These are phyloP conservation scores for Penicillium samsonianum DNA, from an alignment of 495 filamentous ascomycete species.

Conservation along the genomic window DNA sequence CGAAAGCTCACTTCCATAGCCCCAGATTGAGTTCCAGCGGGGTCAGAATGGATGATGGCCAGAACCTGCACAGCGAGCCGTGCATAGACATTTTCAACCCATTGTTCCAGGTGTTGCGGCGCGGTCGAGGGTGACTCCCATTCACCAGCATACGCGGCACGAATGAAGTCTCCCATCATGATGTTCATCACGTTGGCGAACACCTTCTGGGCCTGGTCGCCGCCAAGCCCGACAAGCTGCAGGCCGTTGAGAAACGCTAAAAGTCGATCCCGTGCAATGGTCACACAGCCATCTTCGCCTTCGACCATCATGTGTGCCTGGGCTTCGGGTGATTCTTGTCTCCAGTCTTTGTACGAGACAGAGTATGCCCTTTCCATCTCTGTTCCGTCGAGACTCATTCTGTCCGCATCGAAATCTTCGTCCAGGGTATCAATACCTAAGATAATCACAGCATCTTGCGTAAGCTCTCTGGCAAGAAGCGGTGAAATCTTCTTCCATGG, in stretches of 20 bases:
- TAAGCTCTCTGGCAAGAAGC: slow-evolving; percentile 55
- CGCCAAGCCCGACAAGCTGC: slow-evolving; percentile 71
- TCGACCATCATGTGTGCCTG: slow-evolving; percentile 41
- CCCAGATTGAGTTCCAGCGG: slow-evolving; percentile 23
- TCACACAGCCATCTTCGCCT: slow-evolving; percentile 36
- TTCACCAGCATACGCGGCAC: slow-evolving; percentile 56
- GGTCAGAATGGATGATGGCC: slow-evolving; percentile 43
- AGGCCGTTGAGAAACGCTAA: slow-evolving; percentile 61
- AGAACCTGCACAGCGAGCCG: slow-evolving; percentile 66
- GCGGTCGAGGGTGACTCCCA: slow-evolving; percentile 61
- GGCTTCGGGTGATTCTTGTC: slow-evolving; percentile 27
- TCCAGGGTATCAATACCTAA: slow-evolving; percentile 53
- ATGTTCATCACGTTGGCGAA: slow-evolving; percentile 75
- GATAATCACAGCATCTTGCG: slow-evolving; percentile 53
- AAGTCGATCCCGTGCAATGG: slow-evolving; percentile 52
- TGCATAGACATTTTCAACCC: slow-evolving; percentile 72
- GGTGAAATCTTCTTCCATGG: slow-evolving; percentile 51
- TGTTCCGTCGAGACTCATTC: slow-evolving; percentile 36
- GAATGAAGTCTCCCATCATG: slow-evolving; percentile 67
- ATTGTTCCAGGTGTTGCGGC: slow-evolving; percentile 59
- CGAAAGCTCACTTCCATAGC: slow-evolving; percentile 49
- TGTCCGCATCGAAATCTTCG: slow-evolving; percentile 20
- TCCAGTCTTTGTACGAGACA: slow-evolving; percentile 44
- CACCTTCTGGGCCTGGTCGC: slow-evolving; percentile 70
- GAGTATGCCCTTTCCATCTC: slow-evolving; percentile 41